Base-by-base conservation (phyloP, 2,329 filamentous ascomycete species). In the Coniella vitis region DNA sequence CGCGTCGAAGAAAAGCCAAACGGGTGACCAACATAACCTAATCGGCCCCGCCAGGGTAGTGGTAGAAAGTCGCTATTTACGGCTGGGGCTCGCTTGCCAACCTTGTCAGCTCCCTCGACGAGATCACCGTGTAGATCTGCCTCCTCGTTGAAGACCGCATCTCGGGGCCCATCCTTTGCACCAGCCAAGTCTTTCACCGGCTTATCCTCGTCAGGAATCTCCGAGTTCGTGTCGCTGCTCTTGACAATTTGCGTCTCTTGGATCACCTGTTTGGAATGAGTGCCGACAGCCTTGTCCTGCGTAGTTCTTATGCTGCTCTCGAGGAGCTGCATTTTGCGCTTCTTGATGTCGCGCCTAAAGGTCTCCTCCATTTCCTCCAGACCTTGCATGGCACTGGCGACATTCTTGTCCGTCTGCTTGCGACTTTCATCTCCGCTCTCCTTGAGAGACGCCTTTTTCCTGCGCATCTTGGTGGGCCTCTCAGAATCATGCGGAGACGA, bases 51-150 rank as follows among this genome's bases (percentile, higher is more conserved):
- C 90, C 90, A 96, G 0, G 90, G 91, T 19, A 96, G 65, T 20
- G 91, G 91, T 17, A 96, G 72, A 59, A 84, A 87, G 55, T 79
- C 79, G 61, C 89, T 95, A 60, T 96, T 86, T 14, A 95, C 81
- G 0, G 90, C 80, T 7, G 89, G 88, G 12, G 84, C 78, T 48
- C 88, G 73, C 8, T 75, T 72, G 3, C 70, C 67, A 1, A 66
- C 68, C n/a, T 68, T 63, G 10, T 70, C 65, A 0, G 57, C 51
- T 1, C 45, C 44, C 1, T 64, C 62, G 0, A 45, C 41, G 3
- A 17, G 50, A 8, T 46, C 29, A 3, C 22, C 20, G 3, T 51
- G 37, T 2, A 38, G 47, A 2, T 59, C 59, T 4, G 55, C 53
- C 4, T 38, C 48, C 4, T 55, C 54, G 13, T 52, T 52, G 16